These are phyloP conservation scores for Aureobasidium namibiae DNA, from an alignment of 2,329 filamentous ascomycete species.

Conservation along the genomic window DNA sequence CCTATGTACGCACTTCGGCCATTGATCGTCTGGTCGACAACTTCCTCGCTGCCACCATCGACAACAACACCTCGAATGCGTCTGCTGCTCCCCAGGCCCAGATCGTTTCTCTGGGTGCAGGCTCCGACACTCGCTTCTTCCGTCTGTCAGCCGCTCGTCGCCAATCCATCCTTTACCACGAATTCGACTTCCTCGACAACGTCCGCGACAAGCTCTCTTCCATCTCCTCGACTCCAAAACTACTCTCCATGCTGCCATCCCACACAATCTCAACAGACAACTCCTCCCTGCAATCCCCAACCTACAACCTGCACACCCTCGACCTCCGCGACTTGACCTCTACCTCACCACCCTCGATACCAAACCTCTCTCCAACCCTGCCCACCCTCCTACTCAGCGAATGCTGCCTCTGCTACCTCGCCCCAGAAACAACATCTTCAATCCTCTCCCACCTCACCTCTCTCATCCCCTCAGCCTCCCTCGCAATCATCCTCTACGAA, in stretches of 20 bases:
- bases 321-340: conserved; percentile 58
- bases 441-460: conserved; percentile 45
- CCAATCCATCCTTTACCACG: conserved; percentile 64
- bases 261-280: conserved; percentile 28
- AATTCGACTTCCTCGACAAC: conserved; percentile 79
- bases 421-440: conserved; percentile 52
- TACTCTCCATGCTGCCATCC: conserved; percentile 23
- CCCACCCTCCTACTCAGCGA: conserved; percentile 88
- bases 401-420: conserved; percentile 88
- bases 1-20: conserved; percentile 80
- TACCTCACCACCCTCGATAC: conserved; percentile 24
- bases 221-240: conserved; percentile 26
- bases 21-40: conserved; percentile 68
- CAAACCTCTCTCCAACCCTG: conserved; percentile 44
- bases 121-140: conserved; percentile 85
- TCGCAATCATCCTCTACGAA: conserved; percentile 74
- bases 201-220: conserved; percentile 55
- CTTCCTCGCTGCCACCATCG: conserved; percentile 51
- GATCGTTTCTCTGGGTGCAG: conserved; percentile 86
- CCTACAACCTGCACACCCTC: conserved; percentile 48
- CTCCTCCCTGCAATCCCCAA: conserved; percentile 39
- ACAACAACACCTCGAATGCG: neutral
- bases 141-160: conserved; percentile 51
- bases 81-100: conserved; percentile 46
- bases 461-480: conserved; percentile 33